Conservation (phyloP, 768 basidiomycete genomes). For the Ephemerocybe angulata region DNA sequence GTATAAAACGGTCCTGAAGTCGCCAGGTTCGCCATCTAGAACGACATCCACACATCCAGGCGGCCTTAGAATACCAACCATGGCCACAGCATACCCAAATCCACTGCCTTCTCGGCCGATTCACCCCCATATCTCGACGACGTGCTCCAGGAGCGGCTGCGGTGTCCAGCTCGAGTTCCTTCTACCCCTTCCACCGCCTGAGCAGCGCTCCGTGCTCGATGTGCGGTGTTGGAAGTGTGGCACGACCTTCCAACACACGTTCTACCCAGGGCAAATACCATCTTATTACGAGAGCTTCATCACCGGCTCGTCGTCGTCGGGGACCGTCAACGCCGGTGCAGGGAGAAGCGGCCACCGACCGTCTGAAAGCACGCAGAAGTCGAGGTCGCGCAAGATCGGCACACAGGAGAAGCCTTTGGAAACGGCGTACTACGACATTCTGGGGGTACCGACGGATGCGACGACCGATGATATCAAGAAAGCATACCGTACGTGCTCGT, state of each 20-base stretch:
- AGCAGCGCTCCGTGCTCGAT: slow-evolving; percentile 54
- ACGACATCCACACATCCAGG: neutral
- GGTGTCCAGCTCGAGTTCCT: slow-evolving; percentile 60
- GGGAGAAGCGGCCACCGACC: slow-evolving; percentile 14
- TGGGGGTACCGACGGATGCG: slow-evolving; percentile 72
- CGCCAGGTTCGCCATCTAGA: neutral
- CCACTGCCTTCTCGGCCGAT: slow-evolving; percentile 59
- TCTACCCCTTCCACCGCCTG: slow-evolving; percentile 55
- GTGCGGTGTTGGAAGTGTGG: slow-evolving; percentile 72
- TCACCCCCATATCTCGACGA: slow-evolving; percentile 63
- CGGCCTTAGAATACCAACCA: neutral
- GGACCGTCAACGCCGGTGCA: neutral
- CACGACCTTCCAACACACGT: slow-evolving; percentile 55
- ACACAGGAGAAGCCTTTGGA: slow-evolving; percentile 87
- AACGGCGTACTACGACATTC: slow-evolving; percentile 85
- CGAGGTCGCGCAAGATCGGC: slow-evolving; percentile 76
- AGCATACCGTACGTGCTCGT: slow-evolving; percentile 65
- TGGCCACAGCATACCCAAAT: neutral
- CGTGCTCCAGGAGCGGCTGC: slow-evolving; percentile 53
- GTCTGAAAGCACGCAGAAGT: slow-evolving; percentile 22
- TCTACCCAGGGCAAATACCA: slow-evolving; percentile 61
- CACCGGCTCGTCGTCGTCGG: slow-evolving; percentile 11
- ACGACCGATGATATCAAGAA: slow-evolving; percentile 86
- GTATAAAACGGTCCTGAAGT: too few species aligned
- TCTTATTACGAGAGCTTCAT: slow-evolving; percentile 17